A percentile compares a stretch with the other conserved stretches of the same genome.
Conservation (phyloP, 2,329 filamentous ascomycete genomes). For the Calonectria pseudoturangicola region DNA sequence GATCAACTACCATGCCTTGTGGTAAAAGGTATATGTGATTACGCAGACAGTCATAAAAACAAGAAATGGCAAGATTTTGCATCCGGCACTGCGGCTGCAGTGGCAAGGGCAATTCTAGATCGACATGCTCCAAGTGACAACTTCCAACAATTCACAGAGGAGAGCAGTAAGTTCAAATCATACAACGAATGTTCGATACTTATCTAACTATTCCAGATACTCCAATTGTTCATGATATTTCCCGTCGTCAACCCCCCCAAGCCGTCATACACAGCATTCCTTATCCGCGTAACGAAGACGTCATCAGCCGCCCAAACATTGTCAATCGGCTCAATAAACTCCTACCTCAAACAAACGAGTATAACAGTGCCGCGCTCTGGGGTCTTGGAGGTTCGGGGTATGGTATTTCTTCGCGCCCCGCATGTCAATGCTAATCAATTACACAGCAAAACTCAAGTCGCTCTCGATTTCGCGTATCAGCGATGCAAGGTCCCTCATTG, state of each 20-base stretch:
- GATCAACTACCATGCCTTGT: constrained; percentile 31
- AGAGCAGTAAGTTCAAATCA: background rate
- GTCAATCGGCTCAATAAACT: background rate
- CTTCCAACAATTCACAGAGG: too few species aligned
- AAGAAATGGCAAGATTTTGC: constrained; percentile 35
- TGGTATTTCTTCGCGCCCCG: background rate
- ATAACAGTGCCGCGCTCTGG: constrained; percentile 20
- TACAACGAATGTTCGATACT: too few species aligned
- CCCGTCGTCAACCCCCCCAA: background rate
- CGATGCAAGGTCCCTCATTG: constrained; percentile 58
- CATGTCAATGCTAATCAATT: constrained; percentile 25
- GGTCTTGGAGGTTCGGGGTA: constrained; percentile 29
- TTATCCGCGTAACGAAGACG: constrained; percentile 2
- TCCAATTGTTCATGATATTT: background rate
- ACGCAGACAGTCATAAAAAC: constrained; percentile 37
- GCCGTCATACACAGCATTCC: background rate
- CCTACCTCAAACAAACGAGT: background rate
- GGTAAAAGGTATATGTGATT: constrained; percentile 35
- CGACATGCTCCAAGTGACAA: background rate
- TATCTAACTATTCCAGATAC: background rate
- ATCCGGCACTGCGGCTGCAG: constrained; percentile 32
- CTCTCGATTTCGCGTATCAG: constrained; percentile 47
- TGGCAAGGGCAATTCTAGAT: constrained; percentile 20
- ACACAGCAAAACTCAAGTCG: constrained; percentile 43
- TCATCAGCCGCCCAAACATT: background rate